phyloP scores from a whole-genome alignment of 176 grass and related monocot species.

The Eragrostis curvula region DNA sequence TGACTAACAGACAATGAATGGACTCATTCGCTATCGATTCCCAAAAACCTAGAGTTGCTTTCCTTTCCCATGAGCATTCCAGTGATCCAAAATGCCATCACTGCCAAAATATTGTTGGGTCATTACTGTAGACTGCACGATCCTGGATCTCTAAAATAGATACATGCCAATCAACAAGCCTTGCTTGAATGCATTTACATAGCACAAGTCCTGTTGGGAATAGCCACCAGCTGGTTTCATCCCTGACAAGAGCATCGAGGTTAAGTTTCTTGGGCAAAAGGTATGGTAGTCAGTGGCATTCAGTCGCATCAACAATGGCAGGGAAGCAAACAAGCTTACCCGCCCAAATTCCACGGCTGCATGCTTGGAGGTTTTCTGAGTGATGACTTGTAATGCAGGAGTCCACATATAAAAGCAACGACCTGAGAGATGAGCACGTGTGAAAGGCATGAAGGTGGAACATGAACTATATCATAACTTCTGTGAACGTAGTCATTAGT shows the following conservation, averaged over 20 bases:
- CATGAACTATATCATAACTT: slow-evolving; percentile 9
- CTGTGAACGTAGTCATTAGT: neutral
- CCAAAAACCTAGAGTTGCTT: slow-evolving; percentile 54
- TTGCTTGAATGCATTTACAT: slow-evolving; percentile 95
- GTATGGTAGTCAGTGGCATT: neutral
- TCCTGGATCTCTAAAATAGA: slow-evolving; percentile 96
- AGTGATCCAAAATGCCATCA: neutral
- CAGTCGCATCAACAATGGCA: neutral
- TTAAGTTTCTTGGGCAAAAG: neutral
- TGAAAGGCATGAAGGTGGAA: neutral
- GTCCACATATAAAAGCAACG: slow-evolving; percentile 83
- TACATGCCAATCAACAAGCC: slow-evolving; percentile 95
- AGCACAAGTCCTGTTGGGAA: slow-evolving; percentile 75
- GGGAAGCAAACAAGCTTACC: slow-evolving; percentile 51
- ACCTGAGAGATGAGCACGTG: slow-evolving; percentile 54
- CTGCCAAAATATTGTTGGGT: slow-evolving; percentile 88
- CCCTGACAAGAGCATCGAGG: slow-evolving; percentile 52
- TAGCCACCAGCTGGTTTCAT: slow-evolving; percentile 94
- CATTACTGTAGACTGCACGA: slow-evolving; percentile 82
- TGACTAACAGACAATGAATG: slow-evolving; percentile 34
- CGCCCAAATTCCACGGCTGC: slow-evolving; percentile 85
- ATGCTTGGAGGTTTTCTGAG: slow-evolving; percentile 67
- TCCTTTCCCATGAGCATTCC: neutral
- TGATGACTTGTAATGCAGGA: slow-evolving; percentile 90
- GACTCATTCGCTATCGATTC: slow-evolving; percentile 42